Percentiles rank a stretch among this genome's conserved stretches.
Evolutionary conservation across 192 early-diverging fungal species (phyloP).

Genomic region (Funneliformis mosseae): DNA sequence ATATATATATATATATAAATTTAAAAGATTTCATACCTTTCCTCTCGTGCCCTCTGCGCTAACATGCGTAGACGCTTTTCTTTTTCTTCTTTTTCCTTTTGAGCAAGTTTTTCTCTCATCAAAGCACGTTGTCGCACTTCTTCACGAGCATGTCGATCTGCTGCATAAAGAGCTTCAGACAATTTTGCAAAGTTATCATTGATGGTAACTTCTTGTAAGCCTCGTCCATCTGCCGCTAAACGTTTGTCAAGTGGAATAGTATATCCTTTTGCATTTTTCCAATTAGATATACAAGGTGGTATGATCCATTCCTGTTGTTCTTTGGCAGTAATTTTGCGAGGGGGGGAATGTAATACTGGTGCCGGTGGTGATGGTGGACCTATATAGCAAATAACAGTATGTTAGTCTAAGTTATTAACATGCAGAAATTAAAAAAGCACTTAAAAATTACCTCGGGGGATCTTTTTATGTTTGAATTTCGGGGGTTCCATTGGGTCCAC

Average conservation of each 20-base stretch:
- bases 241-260: slow-evolving; percentile 99
- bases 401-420: not conserved
- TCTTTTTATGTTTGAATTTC: slow-evolving; percentile 88
- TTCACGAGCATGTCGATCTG: slow-evolving; percentile 90
- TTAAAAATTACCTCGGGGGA: slow-evolving; percentile 59
- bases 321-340: slow-evolving; percentile 92
- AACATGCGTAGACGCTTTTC: slow-evolving; percentile 86
- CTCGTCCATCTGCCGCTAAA: slow-evolving; percentile 94
- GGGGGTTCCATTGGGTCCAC: slow-evolving; percentile 97
- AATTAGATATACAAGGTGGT: slow-evolving; percentile 98
- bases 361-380: slow-evolving; percentile 88
- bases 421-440: not conserved
- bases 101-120: slow-evolving; percentile 89
- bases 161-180: slow-evolving; percentile 90
- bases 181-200: slow-evolving; percentile 98
- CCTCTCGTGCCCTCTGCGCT: slow-evolving; percentile 95
- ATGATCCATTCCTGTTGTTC: slow-evolving; percentile 98
- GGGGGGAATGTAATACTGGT: slow-evolving; percentile 98
- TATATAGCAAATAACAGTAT: slow-evolving; percentile 13
- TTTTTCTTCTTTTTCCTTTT: slow-evolving; percentile 92
- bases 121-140: slow-evolving; percentile 90
- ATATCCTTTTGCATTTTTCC: slow-evolving; percentile 99
- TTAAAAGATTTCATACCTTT: slow-evolving; percentile 48
- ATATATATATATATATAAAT: slow-evolving; percentile 13
- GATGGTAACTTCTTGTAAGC: slow-evolving; percentile 86